A percentile compares a stretch with the other conserved stretches of the same genome.
These are phyloP conservation scores for Mortierella sp. DNA, from an alignment of 371 early-diverging fungal genomes.

Conservation along the genomic window DNA sequence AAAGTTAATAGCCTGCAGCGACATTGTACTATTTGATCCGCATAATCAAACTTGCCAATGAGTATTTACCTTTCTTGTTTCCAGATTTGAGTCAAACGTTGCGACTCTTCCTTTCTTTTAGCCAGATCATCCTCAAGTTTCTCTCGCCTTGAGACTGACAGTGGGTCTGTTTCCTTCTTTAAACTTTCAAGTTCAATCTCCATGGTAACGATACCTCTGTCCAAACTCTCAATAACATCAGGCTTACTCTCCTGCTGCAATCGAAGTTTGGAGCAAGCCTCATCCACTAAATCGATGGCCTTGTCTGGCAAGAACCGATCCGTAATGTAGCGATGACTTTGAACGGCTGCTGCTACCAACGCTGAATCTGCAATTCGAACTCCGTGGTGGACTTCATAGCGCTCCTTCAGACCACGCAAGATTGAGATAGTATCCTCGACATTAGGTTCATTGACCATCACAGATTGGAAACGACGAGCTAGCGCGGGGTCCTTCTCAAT, in stretches of 20 bases:
- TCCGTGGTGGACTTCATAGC: conserved; percentile 91
- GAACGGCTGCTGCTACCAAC: conserved; percentile 83
- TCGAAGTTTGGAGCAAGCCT: conserved; percentile 86
- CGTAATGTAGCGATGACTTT: conserved; percentile 85
- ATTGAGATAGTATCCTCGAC: conserved; percentile 91
- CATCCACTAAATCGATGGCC: conserved; percentile 93
- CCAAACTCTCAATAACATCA: conserved; percentile 79
- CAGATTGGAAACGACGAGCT: conserved; percentile 88
- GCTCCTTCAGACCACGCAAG: conserved; percentile 76
- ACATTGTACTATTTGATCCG: conserved; percentile 14
- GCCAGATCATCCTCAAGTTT: conserved; percentile 75
- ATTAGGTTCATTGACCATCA: conserved; percentile 76
- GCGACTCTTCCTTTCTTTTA: conserved; percentile 74
- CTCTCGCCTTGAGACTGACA: conserved; percentile 78
- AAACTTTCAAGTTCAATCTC: conserved; percentile 83
- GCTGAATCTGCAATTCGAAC: conserved; percentile 88
- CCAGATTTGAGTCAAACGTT: conserved; percentile 77
- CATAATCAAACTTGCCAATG: background rate
- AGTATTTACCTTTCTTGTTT: conserved; percentile 68
- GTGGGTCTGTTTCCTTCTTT: conserved; percentile 79
- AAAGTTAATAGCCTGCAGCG: background rate
- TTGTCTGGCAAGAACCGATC: conserved; percentile 80
- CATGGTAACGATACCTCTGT: conserved; percentile 80
- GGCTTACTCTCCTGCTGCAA: conserved; percentile 90
- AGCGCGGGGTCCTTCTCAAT: conserved; percentile 91